Base-by-base conservation (phyloP, 148 eudicot genomes). In the Cornus controversa region DNA sequence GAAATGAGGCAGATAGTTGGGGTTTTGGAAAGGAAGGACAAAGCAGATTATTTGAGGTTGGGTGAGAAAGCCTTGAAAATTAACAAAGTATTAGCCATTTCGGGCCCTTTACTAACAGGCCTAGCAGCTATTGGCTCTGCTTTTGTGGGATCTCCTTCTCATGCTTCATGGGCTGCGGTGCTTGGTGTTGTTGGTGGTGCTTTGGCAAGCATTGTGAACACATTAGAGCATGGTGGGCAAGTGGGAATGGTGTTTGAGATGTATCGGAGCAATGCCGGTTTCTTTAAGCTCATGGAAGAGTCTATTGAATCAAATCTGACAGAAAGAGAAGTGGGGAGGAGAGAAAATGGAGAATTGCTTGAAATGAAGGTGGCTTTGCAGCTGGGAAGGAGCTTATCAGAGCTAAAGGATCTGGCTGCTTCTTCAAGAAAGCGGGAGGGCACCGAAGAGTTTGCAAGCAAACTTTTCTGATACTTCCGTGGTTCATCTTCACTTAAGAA, bases 221-320 rank as follows among this genome's bases (percentile, higher is more conserved):
- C 84, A 14, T 18, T 92, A 18, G 84, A 92, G 86, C 97, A 92
- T 82, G 94, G 97, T 20, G 94, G 97, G 16, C 94, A 91, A 83
- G 94, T 93, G 22, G 97, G 97, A 50, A 93, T 93, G 97, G 93
- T 91, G 70, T 80, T 88, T 79, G 97, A 93, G 82, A 88, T 93
- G 93, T 93, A 93, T 53, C 85, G 93, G 73, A 87, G 89, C 77
- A 89, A 89, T 75, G 93, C 87, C 6, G 94, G 93, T 2, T 90
- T 84, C 67, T 92, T 88, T 47, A 82, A 68, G 71, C 75, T 78
- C 8, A 67, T 92, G 81, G 85, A 85, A 72, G 92, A 89, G 75
- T 82, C 66, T 16, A 80, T 86, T 4, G 85, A 85, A 74, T 74
- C 77, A 0, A 83, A 78, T 42, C 65, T 88, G 70, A 82, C 75